Percentiles rank a stretch among this genome's conserved stretches.
phyloP scores from a whole-genome alignment of 176 grass and related monocot genomes.

The Dendrocalamus sinicus region DNA sequence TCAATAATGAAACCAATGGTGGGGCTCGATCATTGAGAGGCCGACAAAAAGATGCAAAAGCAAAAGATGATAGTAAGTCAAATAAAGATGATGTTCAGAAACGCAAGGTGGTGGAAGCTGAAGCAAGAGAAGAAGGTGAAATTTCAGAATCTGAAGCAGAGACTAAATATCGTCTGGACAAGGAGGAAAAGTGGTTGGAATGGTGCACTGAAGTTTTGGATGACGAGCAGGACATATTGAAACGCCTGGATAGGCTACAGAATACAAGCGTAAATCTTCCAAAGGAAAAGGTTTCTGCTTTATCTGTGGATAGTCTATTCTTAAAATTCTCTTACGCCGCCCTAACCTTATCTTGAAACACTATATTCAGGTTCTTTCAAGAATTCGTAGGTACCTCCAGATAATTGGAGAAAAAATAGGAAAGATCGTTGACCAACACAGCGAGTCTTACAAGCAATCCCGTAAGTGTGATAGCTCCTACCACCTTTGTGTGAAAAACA shows the following conservation, averaged over 20 bases:
- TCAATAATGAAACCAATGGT: slow-evolving; percentile 63
- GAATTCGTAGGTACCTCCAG: slow-evolving; percentile 92
- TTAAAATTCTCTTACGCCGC: slow-evolving; percentile 22
- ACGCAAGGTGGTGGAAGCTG: slow-evolving; percentile 69
- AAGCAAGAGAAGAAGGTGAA: slow-evolving; percentile 99
- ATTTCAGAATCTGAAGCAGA: slow-evolving; percentile 95
- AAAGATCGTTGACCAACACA: slow-evolving; percentile 76
- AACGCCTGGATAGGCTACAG: slow-evolving; percentile 86
- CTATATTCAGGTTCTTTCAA: slow-evolving; percentile 86
- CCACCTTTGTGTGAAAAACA: not conserved
- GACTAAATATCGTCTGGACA: slow-evolving; percentile 73
- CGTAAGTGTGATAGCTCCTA: slow-evolving; percentile 61
- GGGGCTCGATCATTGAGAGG: slow-evolving; percentile 53
- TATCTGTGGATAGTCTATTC: slow-evolving; percentile 24
- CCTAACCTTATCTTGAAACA: slow-evolving; percentile 31
- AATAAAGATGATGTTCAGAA: slow-evolving; percentile 65
- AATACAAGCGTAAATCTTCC: slow-evolving; percentile 96
- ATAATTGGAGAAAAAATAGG: slow-evolving; percentile 97
- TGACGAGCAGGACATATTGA: slow-evolving; percentile 89
- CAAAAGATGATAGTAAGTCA: slow-evolving; percentile 62
- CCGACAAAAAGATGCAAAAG: slow-evolving; percentile 61
- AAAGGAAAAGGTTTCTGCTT: slow-evolving; percentile 82
- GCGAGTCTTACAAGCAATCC: slow-evolving; percentile 84
- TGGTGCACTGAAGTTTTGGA: slow-evolving; percentile 97
- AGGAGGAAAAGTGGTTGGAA: slow-evolving; percentile 99